Evolutionary conservation across 768 basidiomycete genomes (phyloP), one percentile per base, ranked within the genome.

Genomic region (Kwoniella dejecticola): DNA sequence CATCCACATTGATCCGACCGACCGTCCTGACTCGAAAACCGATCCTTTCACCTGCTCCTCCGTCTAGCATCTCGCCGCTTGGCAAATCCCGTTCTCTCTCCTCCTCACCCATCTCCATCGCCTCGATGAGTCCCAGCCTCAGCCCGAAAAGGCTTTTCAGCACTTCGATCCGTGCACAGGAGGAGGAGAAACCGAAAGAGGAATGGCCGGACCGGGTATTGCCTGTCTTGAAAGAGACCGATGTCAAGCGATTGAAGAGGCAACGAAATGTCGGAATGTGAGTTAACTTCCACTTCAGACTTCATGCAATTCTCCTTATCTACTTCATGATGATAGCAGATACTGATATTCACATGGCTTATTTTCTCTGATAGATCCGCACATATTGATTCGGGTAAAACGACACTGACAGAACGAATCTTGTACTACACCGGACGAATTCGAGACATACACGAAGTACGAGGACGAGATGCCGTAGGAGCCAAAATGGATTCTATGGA

Each of bases 401-500:
- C 96, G 0, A 99, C 96, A 1, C 80, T 98, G 68, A 98, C 96
- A 27, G 96, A 99, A 75, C 90, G 96, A 12, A 65, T 98, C 57
- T 81, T 99, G 50, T 99, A 86, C 78, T 99, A 99, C 79, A 98
- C 96, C 27, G 95, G 96, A 23, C 87, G 92, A 26, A 94, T 98
- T 78, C 83, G 87, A 44, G 91, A 91, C 49, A 98, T 99, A 72
- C 96, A 99, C 77, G 96, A 99, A 84, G 93, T 91, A 42, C 84
- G 96, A 62, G 96, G 96, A 44, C 85, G 89, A 55, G 96, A 99
- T 78, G 87, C 88, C 27, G 93, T 98, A 19, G 96, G 96, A 53
- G 96, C 96, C 7, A 99, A 99, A 83, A 99, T 99, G 96, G 96
- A 99, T 79, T 91, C 89, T 69, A 99, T 99, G 96, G 96, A 99